Base-by-base conservation (phyloP, 371 early-diverging fungal genomes). In the Quaeritorhiza haematococci region DNA sequence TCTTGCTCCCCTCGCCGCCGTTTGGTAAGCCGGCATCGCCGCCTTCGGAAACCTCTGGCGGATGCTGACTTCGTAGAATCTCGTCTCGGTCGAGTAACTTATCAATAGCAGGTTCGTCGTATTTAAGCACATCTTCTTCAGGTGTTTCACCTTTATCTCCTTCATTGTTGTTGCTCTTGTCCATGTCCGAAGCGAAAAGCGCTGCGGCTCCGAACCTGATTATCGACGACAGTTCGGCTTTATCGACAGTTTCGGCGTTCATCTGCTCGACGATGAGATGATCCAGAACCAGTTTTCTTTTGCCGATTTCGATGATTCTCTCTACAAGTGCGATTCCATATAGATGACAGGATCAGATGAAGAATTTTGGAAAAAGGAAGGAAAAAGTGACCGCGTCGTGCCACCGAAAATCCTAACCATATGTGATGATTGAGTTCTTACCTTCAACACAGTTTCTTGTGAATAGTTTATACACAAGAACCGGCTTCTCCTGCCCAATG, bases 401-500 rank as follows among this genome's bases (percentile, higher is more conserved):
- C n/a, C n/a, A n/a, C n/a, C n/a, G n/a, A n/a, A n/a, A n/a, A n/a
- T n/a, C n/a, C n/a, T n/a, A n/a, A n/a, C n/a, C n/a, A n/a, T n/a
- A n/a, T n/a, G n/a, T n/a, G n/a, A n/a, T 38, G n/a, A 10, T 38
- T 38, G 38, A 10, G n/a, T 7, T 8, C 52, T 87, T 88, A 71
- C 67, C 74, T 62, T 85, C 82, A 7, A 82, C 64, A 15, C 72
- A 73, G 41, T 87, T 80, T 30, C 84, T 72, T 0, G 94, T 92
- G 64, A 96, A 86, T 27, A 98, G 75, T 54, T 90, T 86, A 63
- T 91, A 81, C 2, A 90, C 87, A 32, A 89, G 65, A 1, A 98
- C 95, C 27, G 86, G 85, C 42, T 83, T 84, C n/a, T 72, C 86
- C 69, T 98, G 98, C 0, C 98, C 98, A 17, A 96, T 93, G 54